phyloP scores from a whole-genome alignment of 441 rosid genomes.

The Erodium chrysanthum region DNA sequence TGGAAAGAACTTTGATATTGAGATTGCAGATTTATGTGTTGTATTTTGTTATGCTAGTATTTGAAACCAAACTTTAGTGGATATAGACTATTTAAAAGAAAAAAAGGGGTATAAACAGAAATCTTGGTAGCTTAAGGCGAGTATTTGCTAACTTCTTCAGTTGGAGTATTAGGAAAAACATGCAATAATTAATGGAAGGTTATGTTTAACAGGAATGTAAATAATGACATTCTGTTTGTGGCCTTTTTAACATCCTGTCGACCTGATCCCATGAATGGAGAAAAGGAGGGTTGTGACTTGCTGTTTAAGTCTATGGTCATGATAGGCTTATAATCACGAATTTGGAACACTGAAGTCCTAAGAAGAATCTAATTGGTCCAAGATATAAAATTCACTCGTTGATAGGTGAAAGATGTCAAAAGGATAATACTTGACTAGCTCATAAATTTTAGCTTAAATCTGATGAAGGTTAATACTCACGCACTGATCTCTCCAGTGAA shows the following conservation, averaged over 20 bases:
- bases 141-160: background rate
- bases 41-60: background rate
- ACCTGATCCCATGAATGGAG: background rate
- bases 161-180: background rate
- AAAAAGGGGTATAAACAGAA: background rate
- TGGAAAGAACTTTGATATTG: background rate
- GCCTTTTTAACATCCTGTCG: background rate
- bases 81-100: background rate
- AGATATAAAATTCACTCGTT: background rate
- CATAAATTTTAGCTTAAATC: background rate
- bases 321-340: background rate
- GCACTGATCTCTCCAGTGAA: background rate
- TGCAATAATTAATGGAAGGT: background rate
- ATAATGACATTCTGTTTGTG: background rate
- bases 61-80: background rate
- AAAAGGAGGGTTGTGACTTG: background rate
- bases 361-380: background rate
- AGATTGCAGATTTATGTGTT: background rate
- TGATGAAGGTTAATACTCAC: background rate
- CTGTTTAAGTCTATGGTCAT: background rate
- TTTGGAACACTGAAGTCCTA: background rate
- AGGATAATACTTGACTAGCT: background rate
- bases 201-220: background rate
- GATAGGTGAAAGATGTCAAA: background rate
- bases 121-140: background rate